Evolutionary conservation across 768 basidiomycete genomes (phyloP).

Genomic region (Clavaria fumosa): DNA sequence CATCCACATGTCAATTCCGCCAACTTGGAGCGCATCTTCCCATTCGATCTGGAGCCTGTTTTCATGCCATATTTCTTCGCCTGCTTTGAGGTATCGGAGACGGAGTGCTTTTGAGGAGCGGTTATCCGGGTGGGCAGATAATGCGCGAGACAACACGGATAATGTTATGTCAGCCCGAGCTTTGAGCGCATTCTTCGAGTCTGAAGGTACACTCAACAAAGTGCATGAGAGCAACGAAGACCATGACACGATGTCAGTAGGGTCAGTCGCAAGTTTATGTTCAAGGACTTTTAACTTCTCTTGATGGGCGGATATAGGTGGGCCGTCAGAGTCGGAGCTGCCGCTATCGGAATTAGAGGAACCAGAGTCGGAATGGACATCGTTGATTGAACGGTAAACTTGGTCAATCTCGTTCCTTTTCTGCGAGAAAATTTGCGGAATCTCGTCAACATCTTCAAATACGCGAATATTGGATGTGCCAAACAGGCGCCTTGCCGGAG

Average conservation of each 20-base stretch:
- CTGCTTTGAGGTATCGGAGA: conserved; percentile 52
- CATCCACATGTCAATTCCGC: conserved; percentile 49
- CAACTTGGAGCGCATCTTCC: conserved; percentile 44
- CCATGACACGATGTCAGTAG: conserved; percentile 45
- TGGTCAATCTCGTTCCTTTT: conserved; percentile 20
- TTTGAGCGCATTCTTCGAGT: conserved; percentile 53
- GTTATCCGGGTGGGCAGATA: conserved; percentile 39
- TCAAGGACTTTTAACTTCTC: conserved; percentile 44
- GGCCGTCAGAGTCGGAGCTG: conserved; percentile 11
- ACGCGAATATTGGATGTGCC: conserved; percentile 24
- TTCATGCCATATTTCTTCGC: conserved; percentile 56
- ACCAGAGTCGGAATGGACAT: conserved; percentile 21
- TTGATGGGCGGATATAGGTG: conserved; percentile 38
- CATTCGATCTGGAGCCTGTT: conserved; percentile 45
- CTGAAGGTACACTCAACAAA: conserved; percentile 41
- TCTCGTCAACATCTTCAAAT: conserved; percentile 52
- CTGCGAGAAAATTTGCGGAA: conserved; percentile 40
- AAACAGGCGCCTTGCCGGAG: conserved; percentile 36
- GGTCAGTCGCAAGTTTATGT: conserved; percentile 32
- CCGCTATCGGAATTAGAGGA: conserved; percentile 17
- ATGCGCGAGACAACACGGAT: conserved; percentile 50
- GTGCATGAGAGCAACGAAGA: conserved; percentile 46
- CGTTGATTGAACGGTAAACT: conserved; percentile 37
- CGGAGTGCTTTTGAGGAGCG: conserved; percentile 32
- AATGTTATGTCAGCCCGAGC: conserved; percentile 57